Evolutionary conservation across 805 yeast genomes (phyloP), one percentile per base, ranked within the genome.

Genomic region (Saturnispora besseyi): DNA sequence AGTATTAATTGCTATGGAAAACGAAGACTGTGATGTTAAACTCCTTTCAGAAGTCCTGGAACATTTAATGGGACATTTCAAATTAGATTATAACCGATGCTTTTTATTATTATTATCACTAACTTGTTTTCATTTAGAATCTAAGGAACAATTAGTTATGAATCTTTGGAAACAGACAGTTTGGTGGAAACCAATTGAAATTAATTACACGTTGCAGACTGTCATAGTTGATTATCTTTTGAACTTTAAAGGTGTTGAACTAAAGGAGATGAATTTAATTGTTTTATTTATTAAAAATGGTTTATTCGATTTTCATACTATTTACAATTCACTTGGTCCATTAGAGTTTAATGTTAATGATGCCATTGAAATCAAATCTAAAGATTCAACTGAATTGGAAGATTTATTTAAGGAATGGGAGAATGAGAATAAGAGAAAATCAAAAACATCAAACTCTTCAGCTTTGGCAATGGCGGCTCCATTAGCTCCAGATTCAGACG

Each of bases 401-500:
- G 57, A 58, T 9, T 66, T 79, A 29, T 74, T 79, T 36, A 66
- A 65, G 1, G 59, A 62, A 4, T 75, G 78, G 60, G 73, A 76
- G 34, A 69, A 73, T 9, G 60, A 77, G 50, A 57, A 73, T 50
- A 80, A 81, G 13, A 78, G 78, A 11, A 75, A 79, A 51, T 77
- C 85, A 0, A 71, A 73, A 57, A 70, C 72, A 53, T 83, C 90
- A 0, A 74, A 78, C 24, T 83, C 87, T 0, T 86, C 84, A 53
- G 95, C 96, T 0, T 67, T 90, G 45, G 93, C 97, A 0, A 62
- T 89, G 57, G 96, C 96, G 5, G 93, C 93, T 9, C 95, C 96
- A 0, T 69, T 90, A 36, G 71, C 74, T 3, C 81, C 78, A 36
- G 91, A 84, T 33, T 86, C 78, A 18, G 84, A 78, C 24, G 79